Evolutionary conservation across 2,329 filamentous ascomycete genomes (phyloP).

Genomic region (Cytospora mali): DNA sequence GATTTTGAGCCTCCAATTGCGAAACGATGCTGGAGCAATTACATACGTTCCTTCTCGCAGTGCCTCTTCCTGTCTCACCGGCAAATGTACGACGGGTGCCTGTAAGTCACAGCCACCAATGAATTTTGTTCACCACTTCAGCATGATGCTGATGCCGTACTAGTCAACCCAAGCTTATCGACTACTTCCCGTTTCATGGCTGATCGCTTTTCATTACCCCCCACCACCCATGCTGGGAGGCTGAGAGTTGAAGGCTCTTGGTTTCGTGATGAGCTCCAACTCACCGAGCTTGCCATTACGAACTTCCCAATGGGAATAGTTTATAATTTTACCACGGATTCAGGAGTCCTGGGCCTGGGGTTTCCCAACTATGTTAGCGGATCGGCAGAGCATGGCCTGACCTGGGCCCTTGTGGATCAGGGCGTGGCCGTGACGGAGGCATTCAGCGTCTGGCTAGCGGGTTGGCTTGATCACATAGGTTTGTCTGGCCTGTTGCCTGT

Average conservation of each 20-base stretch:
- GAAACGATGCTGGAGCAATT: not conserved
- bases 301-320: not conserved
- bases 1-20: not conserved
- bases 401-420: not conserved
- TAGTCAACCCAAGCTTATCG: not conserved
- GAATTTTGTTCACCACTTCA: not conserved
- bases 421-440: constrained; percentile 1
- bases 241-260: not conserved
- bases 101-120: not conserved
- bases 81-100: not conserved
- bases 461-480: not conserved
- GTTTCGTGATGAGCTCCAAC: not conserved
- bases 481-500: not conserved
- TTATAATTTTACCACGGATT: not conserved
- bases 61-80: not conserved
- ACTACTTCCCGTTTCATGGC: not conserved
- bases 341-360: not conserved
- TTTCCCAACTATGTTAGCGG: not conserved
- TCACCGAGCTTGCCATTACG: not conserved
- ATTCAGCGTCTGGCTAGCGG: not conserved
- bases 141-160: not conserved
- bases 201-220: not conserved
- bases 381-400: not conserved
- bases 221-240: not conserved
- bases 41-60: not conserved